Conservation (phyloP, 2,329 filamentous ascomycete genomes). For the Massarina eburnea region DNA sequence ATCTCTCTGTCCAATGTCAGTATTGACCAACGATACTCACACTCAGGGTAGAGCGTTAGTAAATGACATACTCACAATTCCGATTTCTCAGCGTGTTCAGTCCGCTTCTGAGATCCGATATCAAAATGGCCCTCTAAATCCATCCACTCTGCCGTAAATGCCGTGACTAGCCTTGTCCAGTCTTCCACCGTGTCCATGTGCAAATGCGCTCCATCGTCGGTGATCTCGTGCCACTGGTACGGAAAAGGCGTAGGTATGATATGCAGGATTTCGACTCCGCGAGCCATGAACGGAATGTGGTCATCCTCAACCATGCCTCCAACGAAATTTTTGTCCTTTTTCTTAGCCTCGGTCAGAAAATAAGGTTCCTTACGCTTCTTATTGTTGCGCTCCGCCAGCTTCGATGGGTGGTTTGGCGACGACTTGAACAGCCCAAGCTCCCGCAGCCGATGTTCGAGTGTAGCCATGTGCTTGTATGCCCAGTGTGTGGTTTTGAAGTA, state of each 20-base stretch:
- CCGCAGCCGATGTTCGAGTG: constrained; percentile 73
- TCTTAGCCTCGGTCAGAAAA: constrained; percentile 64
- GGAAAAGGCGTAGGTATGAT: constrained; percentile 87
- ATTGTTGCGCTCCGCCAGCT: constrained; percentile 33
- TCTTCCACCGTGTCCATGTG: constrained; percentile 81
- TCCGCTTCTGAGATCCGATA: constrained; percentile 19
- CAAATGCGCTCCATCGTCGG: constrained; percentile 83
- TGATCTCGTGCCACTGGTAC: constrained; percentile 79
- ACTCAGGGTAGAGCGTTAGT: background rate
- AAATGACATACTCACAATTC: constrained; percentile 39
- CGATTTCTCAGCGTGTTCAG: constrained; percentile 26
- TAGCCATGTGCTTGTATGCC: constrained; percentile 81
- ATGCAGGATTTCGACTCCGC: constrained; percentile 90
- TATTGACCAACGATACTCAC: constrained; percentile 4
- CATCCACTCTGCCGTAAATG: constrained; percentile 92
- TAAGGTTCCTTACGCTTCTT: constrained; percentile 36
- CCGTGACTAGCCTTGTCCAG: constrained; percentile 83
- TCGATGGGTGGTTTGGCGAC: constrained; percentile 53
- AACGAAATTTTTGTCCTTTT: constrained; percentile 54
- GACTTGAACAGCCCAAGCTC: constrained; percentile 68
- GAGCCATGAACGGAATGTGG: constrained; percentile 85
- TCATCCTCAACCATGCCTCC: constrained; percentile 75
- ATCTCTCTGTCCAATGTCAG: constrained; percentile 33
- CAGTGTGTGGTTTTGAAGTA: constrained; percentile 93
- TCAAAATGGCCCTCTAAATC: constrained; percentile 54